Evolutionary conservation across 177 flowering plant species (phyloP).

Genomic region (Vitis hybrid): DNA sequence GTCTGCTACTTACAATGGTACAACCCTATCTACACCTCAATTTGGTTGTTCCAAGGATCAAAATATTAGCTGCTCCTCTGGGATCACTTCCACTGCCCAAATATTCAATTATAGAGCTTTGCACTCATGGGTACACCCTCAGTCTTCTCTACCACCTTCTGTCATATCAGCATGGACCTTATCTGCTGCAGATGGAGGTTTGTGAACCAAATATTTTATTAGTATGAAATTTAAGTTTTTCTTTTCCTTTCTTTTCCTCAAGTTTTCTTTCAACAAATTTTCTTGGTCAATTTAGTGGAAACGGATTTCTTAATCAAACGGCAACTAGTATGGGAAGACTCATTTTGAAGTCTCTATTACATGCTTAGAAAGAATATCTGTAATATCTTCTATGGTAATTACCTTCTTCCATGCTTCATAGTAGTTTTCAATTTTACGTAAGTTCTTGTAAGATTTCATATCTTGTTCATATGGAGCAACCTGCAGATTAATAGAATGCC

Average conservation of each 20-base stretch:
- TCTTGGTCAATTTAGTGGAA: conserved; percentile 32
- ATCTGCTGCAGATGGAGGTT: conserved; percentile 68
- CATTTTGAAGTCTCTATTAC: too few relatives aligned
- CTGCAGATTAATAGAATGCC: background rate
- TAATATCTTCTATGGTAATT: conserved; percentile 75
- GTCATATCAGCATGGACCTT: conserved; percentile 64
- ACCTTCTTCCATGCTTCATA: background rate
- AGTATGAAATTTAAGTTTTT: background rate
- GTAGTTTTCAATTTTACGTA: background rate
- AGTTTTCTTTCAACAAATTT: background rate
- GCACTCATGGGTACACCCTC: conserved; percentile 88
- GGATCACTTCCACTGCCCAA: conserved; percentile 23
- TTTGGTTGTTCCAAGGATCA: conserved; percentile 25
- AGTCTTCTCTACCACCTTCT: conserved; percentile 71
- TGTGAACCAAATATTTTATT: conserved; percentile 15
- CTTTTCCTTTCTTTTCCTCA: background rate
- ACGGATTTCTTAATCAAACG: conserved; percentile 69
- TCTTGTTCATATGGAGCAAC: too few relatives aligned
- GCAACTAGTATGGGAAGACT: conserved; percentile 86
- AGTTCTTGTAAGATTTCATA: too few relatives aligned
- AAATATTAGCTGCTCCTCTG: conserved; percentile 15
- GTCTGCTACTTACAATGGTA: conserved; percentile 35
- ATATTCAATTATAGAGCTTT: conserved; percentile 34
- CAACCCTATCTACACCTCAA: conserved; percentile 28
- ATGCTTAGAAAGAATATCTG: conserved; percentile 74